A percentile compares a stretch with the other conserved stretches of the same genome.
Evolutionary conservation across 257 asterid species (phyloP).

Genomic region (Mentha longifolia): DNA sequence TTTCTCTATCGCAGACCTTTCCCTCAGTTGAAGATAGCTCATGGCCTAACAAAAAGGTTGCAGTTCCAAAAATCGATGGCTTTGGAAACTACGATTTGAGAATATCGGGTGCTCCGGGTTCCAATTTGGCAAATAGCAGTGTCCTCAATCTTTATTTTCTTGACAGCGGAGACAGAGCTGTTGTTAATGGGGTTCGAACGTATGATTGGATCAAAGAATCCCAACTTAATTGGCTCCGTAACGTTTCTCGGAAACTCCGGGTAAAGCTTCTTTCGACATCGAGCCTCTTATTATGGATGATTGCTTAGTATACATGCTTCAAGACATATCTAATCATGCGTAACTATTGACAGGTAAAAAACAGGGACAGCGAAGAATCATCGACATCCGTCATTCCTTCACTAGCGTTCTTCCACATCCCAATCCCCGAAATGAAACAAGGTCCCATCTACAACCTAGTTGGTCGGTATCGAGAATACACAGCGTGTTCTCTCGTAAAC

Average conservation of each 20-base stretch:
- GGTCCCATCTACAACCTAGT: slow-evolving; percentile 66
- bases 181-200: slow-evolving; percentile 67
- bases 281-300: not conserved
- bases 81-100: slow-evolving; percentile 84
- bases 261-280: slow-evolving; percentile 39
- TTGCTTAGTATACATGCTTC: not conserved
- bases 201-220: slow-evolving; percentile 96
- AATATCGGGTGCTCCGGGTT: slow-evolving; percentile 80
- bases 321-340: not conserved
- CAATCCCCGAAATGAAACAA: slow-evolving; percentile 82
- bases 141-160: slow-evolving; percentile 81
- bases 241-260: slow-evolving; percentile 53
- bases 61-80: slow-evolving; percentile 58
- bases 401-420: slow-evolving; percentile 90
- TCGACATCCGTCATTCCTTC: slow-evolving; percentile 46
- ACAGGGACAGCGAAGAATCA: slow-evolving; percentile 31
- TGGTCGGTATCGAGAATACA: slow-evolving; percentile 63
- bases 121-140: slow-evolving; percentile 64
- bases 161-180: slow-evolving; percentile 92
- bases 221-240: slow-evolving; percentile 84
- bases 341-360: slow-evolving; percentile 56
- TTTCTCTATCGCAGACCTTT: slow-evolving; percentile 74
- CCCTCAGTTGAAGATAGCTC: slow-evolving; percentile 55
- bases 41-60: slow-evolving; percentile 35
- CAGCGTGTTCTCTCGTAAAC: slow-evolving; percentile 72